phyloP scores from a whole-genome alignment of 306 rosid genomes.

The Sindora glabra region DNA sequence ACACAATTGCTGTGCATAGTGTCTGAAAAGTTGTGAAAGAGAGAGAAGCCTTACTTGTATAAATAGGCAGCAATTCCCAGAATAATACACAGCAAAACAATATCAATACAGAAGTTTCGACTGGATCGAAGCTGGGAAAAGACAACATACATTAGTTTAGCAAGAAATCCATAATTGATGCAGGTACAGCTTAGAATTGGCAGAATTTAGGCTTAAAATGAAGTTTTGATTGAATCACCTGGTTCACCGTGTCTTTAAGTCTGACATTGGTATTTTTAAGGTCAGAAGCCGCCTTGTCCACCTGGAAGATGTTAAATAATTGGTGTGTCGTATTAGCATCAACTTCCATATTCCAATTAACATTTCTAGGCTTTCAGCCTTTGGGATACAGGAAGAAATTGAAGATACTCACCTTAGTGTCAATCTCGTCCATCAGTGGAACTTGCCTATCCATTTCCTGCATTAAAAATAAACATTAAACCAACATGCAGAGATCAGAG shows the following conservation, averaged over 20 bases:
- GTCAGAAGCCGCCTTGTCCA: slow-evolving; percentile 85
- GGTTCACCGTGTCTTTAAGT: slow-evolving; percentile 86
- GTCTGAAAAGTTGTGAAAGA: slow-evolving; percentile 6
- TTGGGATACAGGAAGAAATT: background rate
- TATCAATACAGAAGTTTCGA: slow-evolving; percentile 94
- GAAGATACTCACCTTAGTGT: slow-evolving; percentile 61
- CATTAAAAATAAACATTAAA: slow-evolving; percentile 14
- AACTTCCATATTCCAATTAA: slow-evolving; percentile 4
- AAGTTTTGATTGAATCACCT: slow-evolving; percentile 40
- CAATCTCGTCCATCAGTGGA: slow-evolving; percentile 98
- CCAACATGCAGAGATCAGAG: background rate
- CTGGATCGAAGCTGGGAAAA: slow-evolving; percentile 85
- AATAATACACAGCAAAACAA: slow-evolving; percentile 76
- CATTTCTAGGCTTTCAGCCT: background rate
- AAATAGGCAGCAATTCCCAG: slow-evolving; percentile 97
- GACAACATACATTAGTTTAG: slow-evolving; percentile 19
- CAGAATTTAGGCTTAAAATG: slow-evolving; percentile 4
- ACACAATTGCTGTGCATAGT: background rate
- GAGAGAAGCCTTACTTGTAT: slow-evolving; percentile 77
- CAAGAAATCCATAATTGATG: slow-evolving; percentile 2
- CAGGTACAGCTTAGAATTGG: background rate
- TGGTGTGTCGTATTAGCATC: slow-evolving; percentile 4
- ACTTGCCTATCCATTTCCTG: slow-evolving; percentile 98
- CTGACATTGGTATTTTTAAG: slow-evolving; percentile 97
- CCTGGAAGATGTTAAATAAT: slow-evolving; percentile 42